Evolutionary conservation across 148 eudicot genomes (phyloP), one percentile per base, ranked within the genome.

Genomic region (Polygonum aviculare): DNA sequence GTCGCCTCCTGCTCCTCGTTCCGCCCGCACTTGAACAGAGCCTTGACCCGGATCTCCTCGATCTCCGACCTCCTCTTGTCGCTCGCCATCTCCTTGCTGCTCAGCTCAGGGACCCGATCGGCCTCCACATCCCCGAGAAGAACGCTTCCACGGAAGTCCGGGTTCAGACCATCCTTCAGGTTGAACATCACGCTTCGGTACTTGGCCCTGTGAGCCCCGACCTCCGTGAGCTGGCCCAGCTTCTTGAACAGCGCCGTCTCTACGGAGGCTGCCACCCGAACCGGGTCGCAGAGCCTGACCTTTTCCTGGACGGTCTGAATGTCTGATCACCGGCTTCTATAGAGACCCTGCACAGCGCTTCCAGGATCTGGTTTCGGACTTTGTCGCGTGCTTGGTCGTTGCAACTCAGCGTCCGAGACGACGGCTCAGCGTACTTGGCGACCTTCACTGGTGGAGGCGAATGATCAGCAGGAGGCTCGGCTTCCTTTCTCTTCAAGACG

Each of bases 21-120:
- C 21, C 90, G 93, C 75, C 87, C 87, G 40, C 93, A 89, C 38
- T 87, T 89, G 31, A 85, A 83, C 39, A 89, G 80, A 59, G 88
- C 86, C 82, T 83, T 89, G 59, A 84, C 81, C 77, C 80, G 83
- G 8, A 89, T 87, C 74, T 87, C 82, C 44, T 80, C 73, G 72
- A 80, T 89, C 80, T 87, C 88, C 41, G 74, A 75, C 69, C 79
- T 78, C 77, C 90, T 87, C 74, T 87, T 80, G 18, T 84, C 85
- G 69, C 93, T 87, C 60, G 93, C 93, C 93, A 89, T 89, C 69
- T 89, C 93, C 63, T 83, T 84, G 0, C 89, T 80, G 18, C 80
- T 69, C 81, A 89, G 63, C 57, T 75, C 63, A 11, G 77, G 38
- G 40, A 89, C 74, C 67, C 79, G 81, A 75, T 87, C 90, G 4